Evolutionary conservation across 2,329 filamentous ascomycete genomes (phyloP).

Genomic region (Xylariaceae sp.): DNA sequence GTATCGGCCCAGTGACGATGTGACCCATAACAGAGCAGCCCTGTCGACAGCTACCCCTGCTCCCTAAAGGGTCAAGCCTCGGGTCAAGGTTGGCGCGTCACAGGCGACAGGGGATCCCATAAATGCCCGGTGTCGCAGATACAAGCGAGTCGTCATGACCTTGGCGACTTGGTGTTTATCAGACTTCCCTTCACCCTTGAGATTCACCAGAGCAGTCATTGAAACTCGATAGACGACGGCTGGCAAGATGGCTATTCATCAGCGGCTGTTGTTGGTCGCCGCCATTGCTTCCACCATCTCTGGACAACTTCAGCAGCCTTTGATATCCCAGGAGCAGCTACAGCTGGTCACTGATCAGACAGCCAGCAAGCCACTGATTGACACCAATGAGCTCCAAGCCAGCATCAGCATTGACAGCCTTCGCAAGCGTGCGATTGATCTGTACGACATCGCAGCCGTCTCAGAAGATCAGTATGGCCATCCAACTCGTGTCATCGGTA

Average conservation of each 20-base stretch:
- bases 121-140: not conserved
- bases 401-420: conserved; percentile 57
- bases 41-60: not conserved
- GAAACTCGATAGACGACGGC: not conserved
- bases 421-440: conserved; percentile 55
- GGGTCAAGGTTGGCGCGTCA: not conserved
- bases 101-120: not conserved
- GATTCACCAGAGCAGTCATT: not conserved
- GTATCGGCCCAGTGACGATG: too few species aligned
- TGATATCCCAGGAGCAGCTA: conserved; percentile 17
- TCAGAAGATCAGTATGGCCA: conserved; percentile 61
- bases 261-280: conserved; percentile 16
- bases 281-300: conserved; percentile 6
- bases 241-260: conserved; percentile 14
- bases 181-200: not conserved
- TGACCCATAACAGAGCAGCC: not conserved
- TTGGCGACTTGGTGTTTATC: not conserved
- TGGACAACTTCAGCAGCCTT: conserved; percentile 26
- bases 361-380: conserved; percentile 41
- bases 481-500: conserved; percentile 70
- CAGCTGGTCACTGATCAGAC: conserved; percentile 9
- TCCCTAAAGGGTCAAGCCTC: not conserved
- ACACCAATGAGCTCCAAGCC: conserved; percentile 54
- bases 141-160: not conserved
- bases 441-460: conserved; percentile 61